phyloP scores from a whole-genome alignment of 768 basidiomycete genomes.

The Trametes villosa region DNA sequence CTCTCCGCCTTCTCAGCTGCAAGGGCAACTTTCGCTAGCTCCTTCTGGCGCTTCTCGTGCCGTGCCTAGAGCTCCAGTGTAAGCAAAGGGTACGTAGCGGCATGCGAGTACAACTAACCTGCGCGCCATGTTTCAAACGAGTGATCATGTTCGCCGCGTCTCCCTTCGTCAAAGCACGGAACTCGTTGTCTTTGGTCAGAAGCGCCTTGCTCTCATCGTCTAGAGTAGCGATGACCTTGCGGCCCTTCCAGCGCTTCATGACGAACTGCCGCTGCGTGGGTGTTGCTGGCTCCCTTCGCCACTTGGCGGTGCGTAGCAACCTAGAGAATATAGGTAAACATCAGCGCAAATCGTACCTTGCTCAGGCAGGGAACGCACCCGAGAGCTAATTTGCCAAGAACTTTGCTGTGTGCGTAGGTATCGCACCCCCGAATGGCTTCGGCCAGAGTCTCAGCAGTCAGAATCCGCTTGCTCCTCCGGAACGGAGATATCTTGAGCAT shows the following conservation, averaged over 20 bases:
- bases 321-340: constrained; percentile 29
- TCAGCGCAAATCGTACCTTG: not conserved
- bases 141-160: constrained; percentile 80
- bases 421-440: constrained; percentile 74
- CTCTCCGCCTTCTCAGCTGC: constrained; percentile 50
- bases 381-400: constrained; percentile 53
- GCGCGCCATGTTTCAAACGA: constrained; percentile 75
- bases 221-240: constrained; percentile 15
- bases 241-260: constrained; percentile 50
- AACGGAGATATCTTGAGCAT: constrained; percentile 57
- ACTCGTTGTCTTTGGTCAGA: constrained; percentile 32
- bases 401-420: constrained; percentile 60
- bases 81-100: not conserved
- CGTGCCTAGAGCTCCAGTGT: constrained; percentile 46
- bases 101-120: constrained; percentile 44
- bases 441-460: constrained; percentile 55
- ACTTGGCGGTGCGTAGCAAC: constrained; percentile 63
- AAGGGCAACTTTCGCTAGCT: constrained; percentile 40
- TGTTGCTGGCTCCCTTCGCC: constrained; percentile 68
- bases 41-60: constrained; percentile 56
- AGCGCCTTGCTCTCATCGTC: constrained; percentile 27
- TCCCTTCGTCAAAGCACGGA: constrained; percentile 68
- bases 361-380: constrained; percentile 47
- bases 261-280: constrained; percentile 62
- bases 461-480: constrained; percentile 46